phyloP scores from a whole-genome alignment of 257 asterid species.

The Plectranthus barbatus region DNA sequence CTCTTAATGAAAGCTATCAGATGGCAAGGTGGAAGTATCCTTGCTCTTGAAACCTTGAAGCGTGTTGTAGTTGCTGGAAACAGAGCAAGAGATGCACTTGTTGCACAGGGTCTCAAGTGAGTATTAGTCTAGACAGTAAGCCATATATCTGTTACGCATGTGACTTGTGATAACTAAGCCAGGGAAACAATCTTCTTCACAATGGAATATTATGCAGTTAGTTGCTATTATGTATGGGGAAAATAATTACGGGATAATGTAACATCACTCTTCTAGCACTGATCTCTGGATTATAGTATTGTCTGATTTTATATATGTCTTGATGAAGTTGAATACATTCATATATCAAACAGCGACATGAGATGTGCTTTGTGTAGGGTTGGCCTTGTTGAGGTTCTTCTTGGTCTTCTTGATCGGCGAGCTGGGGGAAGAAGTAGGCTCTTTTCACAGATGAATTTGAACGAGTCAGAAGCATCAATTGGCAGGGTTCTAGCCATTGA shows the following conservation, averaged over 20 bases:
- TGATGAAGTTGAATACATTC: not conserved
- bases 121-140: slow-evolving; percentile 11
- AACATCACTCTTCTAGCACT: not conserved
- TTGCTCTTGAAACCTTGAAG: slow-evolving; percentile 96
- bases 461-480: slow-evolving; percentile 95
- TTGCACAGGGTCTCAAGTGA: slow-evolving; percentile 98
- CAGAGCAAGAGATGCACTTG: slow-evolving; percentile 96
- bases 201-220: not conserved
- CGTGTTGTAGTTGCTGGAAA: slow-evolving; percentile 96
- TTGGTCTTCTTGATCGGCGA: slow-evolving; percentile 99
- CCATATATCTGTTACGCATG: not conserved
- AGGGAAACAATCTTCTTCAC: not conserved
- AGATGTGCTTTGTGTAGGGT: slow-evolving; percentile 48
- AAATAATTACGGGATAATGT: not conserved
- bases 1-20: slow-evolving; percentile 98
- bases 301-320: slow-evolving; percentile 3
- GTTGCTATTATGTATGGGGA: not conserved
- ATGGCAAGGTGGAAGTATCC: slow-evolving; percentile 99
- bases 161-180: not conserved
- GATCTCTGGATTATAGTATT: not conserved
- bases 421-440: slow-evolving; percentile 88
- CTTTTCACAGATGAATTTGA: slow-evolving; percentile 91
- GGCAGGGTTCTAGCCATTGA: slow-evolving; percentile 93
- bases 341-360: not conserved
- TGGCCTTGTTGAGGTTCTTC: slow-evolving; percentile 97